These are phyloP conservation scores for Smallanthus sonchifolius DNA, from an alignment of 129 eudicot genomes.

Conservation along the genomic window DNA sequence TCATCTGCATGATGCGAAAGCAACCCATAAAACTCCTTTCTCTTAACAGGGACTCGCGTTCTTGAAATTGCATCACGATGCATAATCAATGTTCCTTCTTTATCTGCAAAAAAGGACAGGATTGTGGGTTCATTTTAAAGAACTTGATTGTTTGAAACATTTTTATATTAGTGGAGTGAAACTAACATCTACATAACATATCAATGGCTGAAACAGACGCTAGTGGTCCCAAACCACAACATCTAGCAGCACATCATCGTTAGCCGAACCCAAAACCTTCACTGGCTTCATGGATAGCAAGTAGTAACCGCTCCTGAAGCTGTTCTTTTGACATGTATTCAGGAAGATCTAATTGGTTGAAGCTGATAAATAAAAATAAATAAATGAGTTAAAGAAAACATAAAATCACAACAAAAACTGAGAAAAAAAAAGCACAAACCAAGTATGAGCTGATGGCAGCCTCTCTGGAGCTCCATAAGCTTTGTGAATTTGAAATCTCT, in stretches of 20 bases:
- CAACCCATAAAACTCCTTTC: conserved; percentile 5
- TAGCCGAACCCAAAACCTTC: conserved; percentile 98
- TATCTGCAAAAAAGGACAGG: conserved; percentile 4
- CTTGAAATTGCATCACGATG: conserved; percentile 12
- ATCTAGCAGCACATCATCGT: neutral
- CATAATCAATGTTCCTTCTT: conserved; percentile 24
- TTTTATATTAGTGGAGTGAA: neutral
- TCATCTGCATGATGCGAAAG: conserved; percentile 13
- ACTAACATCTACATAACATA: conserved; percentile 30
- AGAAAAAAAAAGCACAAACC: conserved; percentile 41
- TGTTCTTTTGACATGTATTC: conserved; percentile 91
- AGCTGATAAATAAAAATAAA: conserved; percentile 36
- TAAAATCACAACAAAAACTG: neutral
- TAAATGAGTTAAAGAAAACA: neutral
- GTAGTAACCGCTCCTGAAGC: conserved; percentile 82
- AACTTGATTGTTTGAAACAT: neutral
- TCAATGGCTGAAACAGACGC: conserved; percentile 17
- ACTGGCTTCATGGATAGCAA: conserved; percentile 98
- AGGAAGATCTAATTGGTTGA: conserved; percentile 94
- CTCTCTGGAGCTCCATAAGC: conserved; percentile 99
- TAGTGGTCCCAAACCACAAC: conserved; percentile 12
- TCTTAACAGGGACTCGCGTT: neutral
- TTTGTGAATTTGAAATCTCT: conserved; percentile 94
- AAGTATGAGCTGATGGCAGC: conserved; percentile 97
- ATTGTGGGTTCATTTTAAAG: neutral